Percentiles rank a stretch among this genome's conserved stretches.
These are phyloP conservation scores for Penicillium atrosanguineum DNA, from an alignment of 495 filamentous ascomycete genomes.

Conservation along the genomic window DNA sequence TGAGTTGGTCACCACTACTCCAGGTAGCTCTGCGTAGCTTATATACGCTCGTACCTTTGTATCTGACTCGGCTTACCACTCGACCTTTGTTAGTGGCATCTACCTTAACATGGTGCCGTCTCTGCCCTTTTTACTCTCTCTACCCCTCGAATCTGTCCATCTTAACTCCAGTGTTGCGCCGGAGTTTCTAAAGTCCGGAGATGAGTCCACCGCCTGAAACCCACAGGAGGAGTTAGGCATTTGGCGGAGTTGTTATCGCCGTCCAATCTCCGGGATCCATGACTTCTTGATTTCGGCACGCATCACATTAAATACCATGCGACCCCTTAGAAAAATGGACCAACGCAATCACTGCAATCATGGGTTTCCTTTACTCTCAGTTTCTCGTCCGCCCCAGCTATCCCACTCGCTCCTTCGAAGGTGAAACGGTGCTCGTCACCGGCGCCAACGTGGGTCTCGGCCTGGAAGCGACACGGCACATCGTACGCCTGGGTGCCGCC, in stretches of 20 bases:
- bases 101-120: no score
- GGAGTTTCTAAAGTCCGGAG: no score
- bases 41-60: no score
- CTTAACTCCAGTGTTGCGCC: no score
- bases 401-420: slow-evolving; percentile 35
- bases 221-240: not conserved
- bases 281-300: not conserved
- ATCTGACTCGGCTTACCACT: no score
- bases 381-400: slow-evolving; percentile 36
- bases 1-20: no score
- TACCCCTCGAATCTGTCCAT: no score
- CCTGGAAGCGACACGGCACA: slow-evolving; percentile 45
- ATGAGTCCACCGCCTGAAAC: no score
- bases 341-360: not conserved
- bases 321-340: not conserved
- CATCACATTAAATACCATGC: not conserved
- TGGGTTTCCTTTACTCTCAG: slow-evolving; percentile 45
- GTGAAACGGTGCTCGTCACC: slow-evolving; percentile 50
- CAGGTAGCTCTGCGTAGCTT: no score
- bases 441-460: slow-evolving; percentile 50
- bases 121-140: no score
- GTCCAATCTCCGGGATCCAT: not conserved
- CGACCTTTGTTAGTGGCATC: no score
- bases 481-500: slow-evolving; percentile 43
- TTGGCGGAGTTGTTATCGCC: not conserved